Evolutionary conservation across 2,329 filamentous ascomycete species (phyloP), one percentile per base, ranked within the genome.

Genomic region (Fusarium sp.): DNA sequence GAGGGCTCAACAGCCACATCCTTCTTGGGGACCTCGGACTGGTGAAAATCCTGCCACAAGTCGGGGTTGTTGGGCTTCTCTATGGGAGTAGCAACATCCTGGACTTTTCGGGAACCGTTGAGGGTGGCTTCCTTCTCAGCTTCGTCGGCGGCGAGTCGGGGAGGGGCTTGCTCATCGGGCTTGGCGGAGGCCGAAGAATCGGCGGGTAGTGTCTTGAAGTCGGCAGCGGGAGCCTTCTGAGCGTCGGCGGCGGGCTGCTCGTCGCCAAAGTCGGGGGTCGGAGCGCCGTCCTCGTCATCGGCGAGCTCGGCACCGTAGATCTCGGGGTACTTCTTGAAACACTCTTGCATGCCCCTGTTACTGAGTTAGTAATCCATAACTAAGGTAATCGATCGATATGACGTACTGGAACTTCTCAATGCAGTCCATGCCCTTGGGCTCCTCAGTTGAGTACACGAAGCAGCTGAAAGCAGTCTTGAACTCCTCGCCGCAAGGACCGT

Each of bases 391-490:
- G 17, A 34, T 46, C 6, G 11, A 19, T 9, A 21, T 24, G 45
- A 87, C 92, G 46, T 86, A 96, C 94, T 97, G 94, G 87, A 98
- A 98, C 83, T 96, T 97, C 28, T 97, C 94, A 77, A 98, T 96
- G 83, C 94, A 98, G 78, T 98, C 94, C 84, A 97, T 95, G 52
- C 95, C 95, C 89, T 99, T 99, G 36, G 94, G 94, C 78, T 99
- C 96, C 78, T 97, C 93, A 42, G 89, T 90, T 5, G 93, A 97
- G 83, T 91, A 96, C n/a, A 99, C 94, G 76, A 99, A 99, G 84
- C 96, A 99, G 87, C 94, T 97, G 76, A 99, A 99, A 0, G 96
- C 96, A 24, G 91, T 90, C 84, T 91, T 94, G 87, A 99, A 99
- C 76, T 98, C 91, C 78, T 97, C 93, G 47, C 96, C 96, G 78